A percentile compares a stretch with the other conserved stretches of the same genome.
Evolutionary conservation across 257 asterid genomes (phyloP).

Genomic region (Capsicum baccatum): DNA sequence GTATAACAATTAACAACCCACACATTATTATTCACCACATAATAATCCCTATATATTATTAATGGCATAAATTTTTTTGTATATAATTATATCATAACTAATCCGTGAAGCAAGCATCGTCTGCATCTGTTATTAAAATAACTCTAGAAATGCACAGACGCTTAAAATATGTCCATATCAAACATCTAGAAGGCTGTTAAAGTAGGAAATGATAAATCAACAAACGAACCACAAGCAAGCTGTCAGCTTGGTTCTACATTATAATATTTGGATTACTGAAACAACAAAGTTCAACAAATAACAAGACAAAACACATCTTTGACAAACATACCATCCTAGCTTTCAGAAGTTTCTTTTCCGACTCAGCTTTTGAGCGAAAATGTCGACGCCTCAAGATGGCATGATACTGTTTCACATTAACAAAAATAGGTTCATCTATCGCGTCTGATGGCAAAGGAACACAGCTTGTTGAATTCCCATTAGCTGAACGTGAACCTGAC

Average conservation of each 20-base stretch:
- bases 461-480: conserved; percentile 96
- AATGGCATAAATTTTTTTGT: not conserved
- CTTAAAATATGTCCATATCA: not conserved
- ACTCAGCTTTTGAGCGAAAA: conserved; percentile 95
- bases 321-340: conserved; percentile 69
- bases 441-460: conserved; percentile 88
- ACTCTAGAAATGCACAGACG: not conserved
- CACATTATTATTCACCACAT: not conserved
- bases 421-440: conserved; percentile 95
- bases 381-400: conserved; percentile 90
- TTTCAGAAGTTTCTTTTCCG: conserved; percentile 73
- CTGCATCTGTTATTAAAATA: not conserved
- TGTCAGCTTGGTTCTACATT: not conserved
- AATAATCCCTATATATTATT: not conserved
- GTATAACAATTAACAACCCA: not conserved
- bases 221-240: not conserved
- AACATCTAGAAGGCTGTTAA: not conserved
- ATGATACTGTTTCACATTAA: conserved; percentile 95
- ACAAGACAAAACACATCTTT: not conserved
- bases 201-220: not conserved
- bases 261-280: not conserved
- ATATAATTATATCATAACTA: not conserved
- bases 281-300: not conserved
- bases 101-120: not conserved
- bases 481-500: conserved; percentile 83